Conservation (phyloP, 768 basidiomycete species). For the Macrolepiota fuliginosa region DNA sequence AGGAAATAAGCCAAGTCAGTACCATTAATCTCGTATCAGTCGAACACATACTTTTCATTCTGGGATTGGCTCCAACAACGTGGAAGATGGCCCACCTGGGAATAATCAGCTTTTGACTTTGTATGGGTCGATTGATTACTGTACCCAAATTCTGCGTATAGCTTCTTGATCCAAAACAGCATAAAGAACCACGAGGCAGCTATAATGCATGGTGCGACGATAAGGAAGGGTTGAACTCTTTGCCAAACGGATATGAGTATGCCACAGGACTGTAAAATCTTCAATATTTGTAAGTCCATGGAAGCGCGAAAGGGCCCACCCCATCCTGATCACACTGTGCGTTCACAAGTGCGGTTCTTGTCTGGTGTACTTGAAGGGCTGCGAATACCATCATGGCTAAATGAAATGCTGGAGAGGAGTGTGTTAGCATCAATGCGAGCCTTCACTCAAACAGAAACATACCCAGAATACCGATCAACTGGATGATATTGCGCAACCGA, state of each 20-base stretch:
- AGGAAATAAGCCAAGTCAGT: slow-evolving; percentile 13
- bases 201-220: slow-evolving; percentile 72
- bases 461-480: slow-evolving; percentile 74
- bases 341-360: slow-evolving; percentile 54
- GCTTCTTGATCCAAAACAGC: slow-evolving; percentile 64
- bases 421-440: too few species aligned
- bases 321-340: slow-evolving; percentile 31
- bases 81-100: slow-evolving; percentile 88
- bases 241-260: slow-evolving; percentile 57
- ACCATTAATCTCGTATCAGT: background rate
- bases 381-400: slow-evolving; percentile 70
- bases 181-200: slow-evolving; percentile 63
- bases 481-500: slow-evolving; percentile 73
- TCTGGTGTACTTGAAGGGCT: slow-evolving; percentile 76
- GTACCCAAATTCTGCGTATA: slow-evolving; percentile 84
- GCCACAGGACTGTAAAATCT: slow-evolving; percentile 37
- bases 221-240: slow-evolving; percentile 61
- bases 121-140: slow-evolving; percentile 22
- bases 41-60: slow-evolving; percentile 65
- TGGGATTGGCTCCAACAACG: slow-evolving; percentile 82
- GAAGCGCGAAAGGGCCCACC: slow-evolving; percentile 30
- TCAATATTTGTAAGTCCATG: background rate
- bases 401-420: slow-evolving; percentile 58
- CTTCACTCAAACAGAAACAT: slow-evolving; percentile 17
- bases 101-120: slow-evolving; percentile 2